Evolutionary conservation across 2,329 filamentous ascomycete genomes (phyloP), one percentile per base, ranked within the genome.

Genomic region (Emergomyces orientalis): DNA sequence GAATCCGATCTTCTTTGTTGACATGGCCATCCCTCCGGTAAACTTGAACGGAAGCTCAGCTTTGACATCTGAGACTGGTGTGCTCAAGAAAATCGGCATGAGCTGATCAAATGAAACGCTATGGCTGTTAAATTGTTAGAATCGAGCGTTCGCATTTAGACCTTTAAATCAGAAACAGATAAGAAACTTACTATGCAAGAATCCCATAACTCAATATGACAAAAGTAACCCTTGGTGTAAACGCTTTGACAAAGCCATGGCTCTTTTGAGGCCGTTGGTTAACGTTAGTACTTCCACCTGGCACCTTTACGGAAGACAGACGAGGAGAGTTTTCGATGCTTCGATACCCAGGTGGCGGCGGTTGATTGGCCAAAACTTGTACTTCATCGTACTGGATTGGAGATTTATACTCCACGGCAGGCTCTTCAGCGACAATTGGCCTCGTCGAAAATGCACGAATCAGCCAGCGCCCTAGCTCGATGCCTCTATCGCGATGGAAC

Each of bases 21-120:
- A 83, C 64, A 96, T 83, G 32, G 86, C 89, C 69, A 97, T 93
- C 22, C 94, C 93, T 63, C 90, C 90, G 2, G 86, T 86, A 69
- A 99, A 97, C 69, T 89, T 88, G 80, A 99, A 94, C 0, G 93
- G 93, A 1, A 96, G 82, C 14, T 82, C 66, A 70, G 80, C 76
- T n/a, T 76, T 69, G 19, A 76, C 73, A 34, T 80, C 66, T 71
- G 84, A 75, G 71, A 82, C 72, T 70, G 82, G 73, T 54, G 90
- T 90, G 74, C 89, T 93, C 71, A 99, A 85, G 69, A 99, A 91
- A 1, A 97, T 89, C 0, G 94, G 93, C 69, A 97, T 87, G 58
- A 97, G 83, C 71, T 96, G 90, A 76, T 99, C 94, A 69, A 96
- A 94, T 0, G 92, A 95, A 77, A 99, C 97, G 14, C 93, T 97